Evolutionary conservation across 176 grass and related monocot genomes (phyloP).

Genomic region (Chrysopogon serrulatus): DNA sequence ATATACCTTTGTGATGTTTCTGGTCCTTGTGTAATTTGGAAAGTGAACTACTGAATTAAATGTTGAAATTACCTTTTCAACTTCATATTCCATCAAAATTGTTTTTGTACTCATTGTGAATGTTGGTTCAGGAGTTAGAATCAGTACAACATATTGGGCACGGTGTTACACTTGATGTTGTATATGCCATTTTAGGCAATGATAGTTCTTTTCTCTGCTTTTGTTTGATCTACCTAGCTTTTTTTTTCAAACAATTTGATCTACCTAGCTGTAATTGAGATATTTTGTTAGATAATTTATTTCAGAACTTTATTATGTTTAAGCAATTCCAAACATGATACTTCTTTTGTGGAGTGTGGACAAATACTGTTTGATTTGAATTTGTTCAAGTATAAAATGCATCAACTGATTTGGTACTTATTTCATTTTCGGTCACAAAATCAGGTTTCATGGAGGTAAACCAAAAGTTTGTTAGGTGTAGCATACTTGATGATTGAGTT

Average conservation of each 20-base stretch:
- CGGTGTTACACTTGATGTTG: not conserved
- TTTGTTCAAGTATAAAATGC: not conserved
- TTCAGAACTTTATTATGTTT: not conserved
- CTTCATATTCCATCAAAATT: not conserved
- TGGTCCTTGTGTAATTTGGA: not conserved
- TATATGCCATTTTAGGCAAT: not conserved
- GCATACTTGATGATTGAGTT: not conserved
- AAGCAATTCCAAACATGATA: not conserved
- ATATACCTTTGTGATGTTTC: not conserved
- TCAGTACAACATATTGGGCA: not conserved
- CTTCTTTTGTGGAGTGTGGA: not conserved
- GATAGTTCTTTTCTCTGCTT: not conserved
- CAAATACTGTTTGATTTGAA: not conserved
- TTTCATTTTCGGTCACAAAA: not conserved
- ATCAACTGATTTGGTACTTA: not conserved
- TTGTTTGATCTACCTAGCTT: not conserved
- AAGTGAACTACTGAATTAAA: not conserved
- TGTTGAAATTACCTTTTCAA: not conserved
- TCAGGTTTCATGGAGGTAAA: not conserved
- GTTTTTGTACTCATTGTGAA: not conserved
- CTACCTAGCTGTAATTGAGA: not conserved
- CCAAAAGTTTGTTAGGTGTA: not conserved
- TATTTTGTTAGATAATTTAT: not conserved
- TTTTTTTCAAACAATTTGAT: no score
- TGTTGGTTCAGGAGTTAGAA: not conserved